Evolutionary conservation across 169 alveolate genomes (phyloP), one percentile per base, ranked within the genome.

Genomic region (Ichthyophthirius multifiliis): DNA sequence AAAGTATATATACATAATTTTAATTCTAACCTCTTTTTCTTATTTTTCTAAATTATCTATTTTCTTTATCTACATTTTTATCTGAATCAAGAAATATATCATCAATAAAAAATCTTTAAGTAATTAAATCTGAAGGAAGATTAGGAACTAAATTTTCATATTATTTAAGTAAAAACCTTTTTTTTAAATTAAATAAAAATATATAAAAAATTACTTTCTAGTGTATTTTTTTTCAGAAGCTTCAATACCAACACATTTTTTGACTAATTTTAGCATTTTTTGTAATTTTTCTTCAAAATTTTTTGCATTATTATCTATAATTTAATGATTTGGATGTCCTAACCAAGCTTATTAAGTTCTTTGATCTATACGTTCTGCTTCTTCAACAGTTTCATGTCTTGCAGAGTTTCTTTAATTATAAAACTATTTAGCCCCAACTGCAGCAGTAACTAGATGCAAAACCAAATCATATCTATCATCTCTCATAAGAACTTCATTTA

Each of bases 401-500:
- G 94, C 96, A 39, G 74, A 90, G 73, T 92, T 89, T 27, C 87
- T 83, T 16, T 65, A 34, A 35, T 80, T 65, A 34, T 74, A 76
- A 55, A 84, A 89, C 30, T 76, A 83, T 43, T 74, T 87, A 15
- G 96, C 93, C 13, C 94, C 93, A 45, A 88, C 86, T 10, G 96
- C 96, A 7, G 93, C 91, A 23, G 96, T 89, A 4, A 92, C 96
- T 67, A 92, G 32, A 65, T 92, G 96, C 4, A 87, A 46, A 37
- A 92, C 93, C 10, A 86, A 88, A 47, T 92, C 96, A 71, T 92
- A 92, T 74, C 93, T 55, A 55, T 55, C 71, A 55, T 55, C 71
- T 55, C 71, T 55, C 71, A 55, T 55, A 5, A 55, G 71, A 55
- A 55, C 71, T 55, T 55, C 71, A 55, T 55, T 55, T 6, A 55